Evolutionary conservation across 2,329 filamentous ascomycete genomes (phyloP), one percentile per base, ranked within the genome.

Genomic region (Fusarium falciforme): DNA sequence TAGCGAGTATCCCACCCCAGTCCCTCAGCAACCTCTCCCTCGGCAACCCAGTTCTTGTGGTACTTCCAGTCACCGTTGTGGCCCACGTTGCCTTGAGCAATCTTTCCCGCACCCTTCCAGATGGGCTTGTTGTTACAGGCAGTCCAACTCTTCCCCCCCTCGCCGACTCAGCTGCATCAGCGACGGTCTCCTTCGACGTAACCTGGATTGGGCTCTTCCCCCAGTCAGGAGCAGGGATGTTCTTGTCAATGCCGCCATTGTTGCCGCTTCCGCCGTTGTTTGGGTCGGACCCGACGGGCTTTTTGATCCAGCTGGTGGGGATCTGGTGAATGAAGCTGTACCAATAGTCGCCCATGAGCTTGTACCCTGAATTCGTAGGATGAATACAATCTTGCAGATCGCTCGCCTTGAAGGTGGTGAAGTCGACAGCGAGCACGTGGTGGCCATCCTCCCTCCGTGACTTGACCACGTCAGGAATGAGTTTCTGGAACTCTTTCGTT

Each of bases 241-340:
- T 49, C 8, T 65, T 61, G 11, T 68, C 49, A 54, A 71, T 54
- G 3, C 68, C 61, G 1, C 68, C 66, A 2, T 71, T 69, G 1
- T 25, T 20, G 3, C 36, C 60, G 9, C 60, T 47, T 14, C 25
- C 44, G 0, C 36, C 54, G 12, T 8, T n/a, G 16, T 12, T 42
- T 2, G 66, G 72, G 7, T 75, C 67, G 22, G 64, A 29, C 2
- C 71, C 75, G 2, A 70, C 25, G 1, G 76, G 75, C 3, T 66
- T 33, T 9, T 66, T 27, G 9, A 79, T 74, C 76, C 77, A 79
- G 0, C 36, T 22, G 9, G 14, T 67, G 0, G 76, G 77, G 10
- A 79, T 73, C 44, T 78, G 77, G 1, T 60, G 57, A 1, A 78
- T 61, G 20, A 78, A 79, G 40, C 68, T 66, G 16, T 76, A 78